Evolutionary conservation across 768 basidiomycete species (phyloP).

Genomic region (Podaxis sp.): DNA sequence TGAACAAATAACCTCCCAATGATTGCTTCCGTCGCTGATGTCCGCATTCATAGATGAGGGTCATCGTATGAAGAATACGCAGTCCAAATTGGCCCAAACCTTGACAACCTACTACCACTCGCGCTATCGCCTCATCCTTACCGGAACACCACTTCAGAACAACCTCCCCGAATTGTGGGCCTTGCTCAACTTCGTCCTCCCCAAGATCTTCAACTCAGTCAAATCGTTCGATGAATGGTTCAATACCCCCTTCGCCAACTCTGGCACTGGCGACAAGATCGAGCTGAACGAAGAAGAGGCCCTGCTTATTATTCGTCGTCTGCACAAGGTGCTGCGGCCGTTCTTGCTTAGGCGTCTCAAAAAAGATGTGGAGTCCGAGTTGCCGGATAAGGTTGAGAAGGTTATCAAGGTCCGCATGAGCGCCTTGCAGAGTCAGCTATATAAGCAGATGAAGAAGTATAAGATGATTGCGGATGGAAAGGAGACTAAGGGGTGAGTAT

Average conservation of each 20-base stretch:
- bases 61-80: constrained; percentile 97
- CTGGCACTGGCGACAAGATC: constrained; percentile 97
- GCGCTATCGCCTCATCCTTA: constrained; percentile 89
- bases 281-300: constrained; percentile 99
- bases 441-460: constrained; percentile 97
- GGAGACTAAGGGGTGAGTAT: constrained; percentile 68
- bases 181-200: constrained; percentile 90
- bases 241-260: constrained; percentile 98
- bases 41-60: constrained; percentile 71
- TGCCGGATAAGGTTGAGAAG: constrained; percentile 98
- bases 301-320: constrained; percentile 91
- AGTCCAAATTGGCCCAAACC: constrained; percentile 84
- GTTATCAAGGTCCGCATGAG: constrained; percentile 97
- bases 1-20: constrained; percentile 20
- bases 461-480: constrained; percentile 93
- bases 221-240: constrained; percentile 99
- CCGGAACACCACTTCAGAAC: constrained; percentile 95
- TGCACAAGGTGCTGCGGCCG: constrained; percentile 94
- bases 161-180: constrained; percentile 97
- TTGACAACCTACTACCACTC: constrained; percentile 92
- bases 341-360: constrained; percentile 92
- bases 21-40: constrained; percentile 8
- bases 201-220: constrained; percentile 97
- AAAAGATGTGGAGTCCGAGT: constrained; percentile 94
- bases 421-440: constrained; percentile 86